Percentiles rank a stretch among this genome's conserved stretches.
phyloP scores from a whole-genome alignment of 2,329 filamentous ascomycete species.

The Cryphonectria naterciae region DNA sequence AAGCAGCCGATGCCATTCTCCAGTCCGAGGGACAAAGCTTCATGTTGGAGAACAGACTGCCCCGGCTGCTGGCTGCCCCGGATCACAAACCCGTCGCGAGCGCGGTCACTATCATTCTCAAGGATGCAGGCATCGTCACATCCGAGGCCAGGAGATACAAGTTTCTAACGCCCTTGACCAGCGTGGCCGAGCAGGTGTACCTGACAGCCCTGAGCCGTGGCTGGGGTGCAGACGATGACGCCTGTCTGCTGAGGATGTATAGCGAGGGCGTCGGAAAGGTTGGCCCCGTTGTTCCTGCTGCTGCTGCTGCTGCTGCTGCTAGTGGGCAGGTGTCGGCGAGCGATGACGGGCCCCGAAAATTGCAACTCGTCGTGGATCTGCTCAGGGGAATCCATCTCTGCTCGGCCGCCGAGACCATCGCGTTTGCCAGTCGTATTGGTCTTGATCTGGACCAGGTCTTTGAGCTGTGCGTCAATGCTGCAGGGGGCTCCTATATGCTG shows the following conservation, averaged over 20 bases:
- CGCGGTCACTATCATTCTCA: conserved; percentile 63
- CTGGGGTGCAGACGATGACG: conserved; percentile 51
- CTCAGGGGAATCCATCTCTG: conserved; percentile 50
- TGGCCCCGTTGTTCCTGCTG: conserved; percentile 33
- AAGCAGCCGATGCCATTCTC: conserved; percentile 49
- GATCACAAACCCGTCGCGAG: conserved; percentile 60
- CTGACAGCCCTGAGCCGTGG: conserved; percentile 62
- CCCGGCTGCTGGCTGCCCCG: conserved; percentile 54
- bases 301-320: too few species aligned
- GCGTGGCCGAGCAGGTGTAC: conserved; percentile 67
- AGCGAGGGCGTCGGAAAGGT: conserved; percentile 43
- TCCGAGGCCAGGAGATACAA: conserved; percentile 60
- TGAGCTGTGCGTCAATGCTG: conserved; percentile 50
- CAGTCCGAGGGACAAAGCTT: conserved; percentile 58
- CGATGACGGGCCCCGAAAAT: conserved; percentile 41
- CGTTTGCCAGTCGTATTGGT: conserved; percentile 45
- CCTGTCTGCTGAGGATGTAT: conserved; percentile 48
- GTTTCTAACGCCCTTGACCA: conserved; percentile 65
- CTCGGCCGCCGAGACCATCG: conserved; percentile 47
- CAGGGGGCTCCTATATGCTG: conserved; percentile 47
- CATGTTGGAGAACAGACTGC: conserved; percentile 65
- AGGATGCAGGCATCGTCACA: conserved; percentile 70
- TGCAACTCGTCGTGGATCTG: conserved; percentile 44
- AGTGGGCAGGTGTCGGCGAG: conserved; percentile 30
- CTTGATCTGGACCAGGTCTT: conserved; percentile 51